Evolutionary conservation across 805 yeast species (phyloP).

Genomic region (Candida silvicultrix): DNA sequence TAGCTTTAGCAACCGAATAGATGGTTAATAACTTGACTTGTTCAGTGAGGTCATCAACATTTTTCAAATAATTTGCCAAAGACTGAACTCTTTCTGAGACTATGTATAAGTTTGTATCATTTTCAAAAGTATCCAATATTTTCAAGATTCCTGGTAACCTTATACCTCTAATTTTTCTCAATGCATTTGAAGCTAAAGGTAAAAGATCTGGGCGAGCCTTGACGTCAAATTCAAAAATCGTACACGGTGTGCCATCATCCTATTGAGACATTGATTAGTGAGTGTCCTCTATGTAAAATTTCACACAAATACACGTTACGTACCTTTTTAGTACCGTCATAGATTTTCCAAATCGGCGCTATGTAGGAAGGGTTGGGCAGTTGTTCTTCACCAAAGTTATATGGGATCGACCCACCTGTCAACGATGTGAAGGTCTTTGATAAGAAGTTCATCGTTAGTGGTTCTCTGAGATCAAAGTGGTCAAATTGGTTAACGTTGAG

Average conservation of each 20-base stretch:
- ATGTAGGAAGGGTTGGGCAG: conserved; percentile 24
- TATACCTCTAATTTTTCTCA: conserved; percentile 44
- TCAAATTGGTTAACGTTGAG: too few species aligned
- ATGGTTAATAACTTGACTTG: conserved; percentile 48
- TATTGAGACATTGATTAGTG: conserved; percentile 18
- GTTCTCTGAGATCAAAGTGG: too few species aligned
- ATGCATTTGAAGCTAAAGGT: conserved; percentile 38
- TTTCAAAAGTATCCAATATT: conserved; percentile 58
- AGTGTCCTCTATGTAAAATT: too few species aligned
- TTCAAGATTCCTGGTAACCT: conserved; percentile 65
- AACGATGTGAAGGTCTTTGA: conserved; percentile 53
- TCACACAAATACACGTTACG: conserved; percentile 17
- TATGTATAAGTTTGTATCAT: conserved; percentile 48
- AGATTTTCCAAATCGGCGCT: conserved; percentile 54
- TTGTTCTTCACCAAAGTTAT: conserved; percentile 41
- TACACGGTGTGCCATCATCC: conserved; percentile 43
- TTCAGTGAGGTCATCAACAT: conserved; percentile 20
- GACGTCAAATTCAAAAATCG: conserved; percentile 61
- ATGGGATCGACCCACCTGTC: conserved; percentile 55
- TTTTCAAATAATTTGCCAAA: conserved; percentile 32
- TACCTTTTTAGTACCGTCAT: conserved; percentile 45
- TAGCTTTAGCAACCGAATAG: conserved; percentile 44
- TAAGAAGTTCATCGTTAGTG: conserved; percentile 67
- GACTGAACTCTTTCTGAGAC: conserved; percentile 66
- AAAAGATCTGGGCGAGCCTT: conserved; percentile 29